These are phyloP conservation scores for Xylaria sp. DNA, from an alignment of 2,329 filamentous ascomycete species.

Conservation along the genomic window DNA sequence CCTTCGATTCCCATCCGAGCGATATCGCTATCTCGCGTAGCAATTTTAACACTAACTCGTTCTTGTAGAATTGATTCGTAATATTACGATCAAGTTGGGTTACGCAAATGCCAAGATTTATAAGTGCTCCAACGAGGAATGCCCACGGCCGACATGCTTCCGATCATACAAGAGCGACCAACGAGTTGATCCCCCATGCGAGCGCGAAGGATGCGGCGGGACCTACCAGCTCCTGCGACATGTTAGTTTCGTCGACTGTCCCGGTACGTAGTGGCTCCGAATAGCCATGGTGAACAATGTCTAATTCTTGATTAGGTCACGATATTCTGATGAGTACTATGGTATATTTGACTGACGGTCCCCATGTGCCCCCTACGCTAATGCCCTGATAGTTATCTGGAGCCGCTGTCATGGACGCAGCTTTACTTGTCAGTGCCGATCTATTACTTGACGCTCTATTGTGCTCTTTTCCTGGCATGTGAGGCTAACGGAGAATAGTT, in stretches of 20 bases:
- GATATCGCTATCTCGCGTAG: not conserved
- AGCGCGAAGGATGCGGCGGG: conserved; percentile 89
- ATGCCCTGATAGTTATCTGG: conserved; percentile 76
- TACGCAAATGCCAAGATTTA: conserved; percentile 41
- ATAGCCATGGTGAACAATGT: not conserved
- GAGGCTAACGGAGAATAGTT: conserved; percentile 31
- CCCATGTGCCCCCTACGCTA: conserved; percentile 9
- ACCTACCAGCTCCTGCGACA: conserved; percentile 90
- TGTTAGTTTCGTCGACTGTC: conserved; percentile 97
- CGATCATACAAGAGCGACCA: conserved; percentile 99
- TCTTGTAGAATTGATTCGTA: conserved; percentile 86
- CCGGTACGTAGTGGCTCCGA: conserved; percentile 57
- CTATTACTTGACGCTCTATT: not conserved
- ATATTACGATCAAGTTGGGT: conserved; percentile 81
- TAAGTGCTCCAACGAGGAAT: conserved; percentile 89
- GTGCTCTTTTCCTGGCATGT: not conserved
- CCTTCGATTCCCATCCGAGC: not conserved
- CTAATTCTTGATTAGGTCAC: conserved; percentile 67
- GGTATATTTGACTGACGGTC: conserved; percentile 51
- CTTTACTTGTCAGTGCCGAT: conserved; percentile 77
- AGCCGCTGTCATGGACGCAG: conserved; percentile 99
- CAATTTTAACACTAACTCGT: conserved; percentile 17
- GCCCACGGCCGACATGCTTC: conserved; percentile 95
- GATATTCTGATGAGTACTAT: conserved; percentile 99
- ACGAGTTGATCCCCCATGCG: conserved; percentile 95